These are phyloP conservation scores for Mycena vulgaris DNA, from an alignment of 768 basidiomycete species.

Conservation along the genomic window DNA sequence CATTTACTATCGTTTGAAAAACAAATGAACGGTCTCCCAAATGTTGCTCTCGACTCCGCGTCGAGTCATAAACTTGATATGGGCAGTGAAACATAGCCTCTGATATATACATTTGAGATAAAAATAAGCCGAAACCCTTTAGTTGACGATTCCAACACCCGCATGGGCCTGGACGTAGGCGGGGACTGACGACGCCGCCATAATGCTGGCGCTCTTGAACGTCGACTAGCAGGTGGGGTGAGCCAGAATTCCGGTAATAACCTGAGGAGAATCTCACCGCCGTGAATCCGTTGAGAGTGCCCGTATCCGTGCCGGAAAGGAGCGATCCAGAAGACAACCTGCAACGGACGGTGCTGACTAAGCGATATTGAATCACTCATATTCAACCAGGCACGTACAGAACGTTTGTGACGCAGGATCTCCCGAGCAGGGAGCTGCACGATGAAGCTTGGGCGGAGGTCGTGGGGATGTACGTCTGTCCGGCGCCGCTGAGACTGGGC, in stretches of 20 bases:
- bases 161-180: slow-evolving; percentile 43
- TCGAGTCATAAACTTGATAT: too few species aligned
- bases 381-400: slow-evolving; percentile 18
- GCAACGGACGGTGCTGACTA: background rate
- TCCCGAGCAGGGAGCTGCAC: slow-evolving; percentile 39
- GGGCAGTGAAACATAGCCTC: background rate
- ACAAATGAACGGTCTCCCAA: too few species aligned
- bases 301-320: slow-evolving; percentile 40
- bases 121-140: background rate
- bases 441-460: slow-evolving; percentile 26
- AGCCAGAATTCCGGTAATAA: background rate
- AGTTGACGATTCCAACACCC: slow-evolving; percentile 45
- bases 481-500: slow-evolving; percentile 37
- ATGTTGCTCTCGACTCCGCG: too few species aligned
- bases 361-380: background rate
- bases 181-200: slow-evolving; percentile 40
- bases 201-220: slow-evolving; percentile 38
- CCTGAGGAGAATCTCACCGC: slow-evolving; percentile 31
- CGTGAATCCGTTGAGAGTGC: slow-evolving; percentile 44
- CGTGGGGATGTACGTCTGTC: slow-evolving; percentile 43
- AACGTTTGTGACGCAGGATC: slow-evolving; percentile 40
- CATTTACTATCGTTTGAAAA: too few species aligned
- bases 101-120: background rate
- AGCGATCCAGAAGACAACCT: slow-evolving; percentile 41
- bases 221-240: slow-evolving; percentile 26